These are phyloP conservation scores for Bipolaris victoriae DNA, from an alignment of 2,329 filamentous ascomycete species.

Conservation along the genomic window DNA sequence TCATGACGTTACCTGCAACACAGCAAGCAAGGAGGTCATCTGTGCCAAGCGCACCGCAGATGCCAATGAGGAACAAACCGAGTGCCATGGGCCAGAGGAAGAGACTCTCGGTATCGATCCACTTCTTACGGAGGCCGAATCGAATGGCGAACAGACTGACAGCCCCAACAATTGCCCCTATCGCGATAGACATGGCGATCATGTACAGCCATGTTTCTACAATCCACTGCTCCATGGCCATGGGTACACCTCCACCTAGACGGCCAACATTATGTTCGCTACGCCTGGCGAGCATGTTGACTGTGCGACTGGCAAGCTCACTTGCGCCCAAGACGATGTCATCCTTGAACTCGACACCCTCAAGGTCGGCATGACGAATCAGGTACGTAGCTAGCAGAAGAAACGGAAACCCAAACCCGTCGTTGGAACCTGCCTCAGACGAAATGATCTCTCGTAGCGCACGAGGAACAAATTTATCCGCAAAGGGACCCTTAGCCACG, in stretches of 20 bases:
- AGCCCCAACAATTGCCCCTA: conserved; percentile 61
- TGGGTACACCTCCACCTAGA: conserved; percentile 59
- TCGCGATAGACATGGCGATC: conserved; percentile 60
- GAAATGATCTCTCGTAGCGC: conserved; percentile 67
- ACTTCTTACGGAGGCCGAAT: conserved; percentile 49
- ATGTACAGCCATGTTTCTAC: conserved; percentile 67
- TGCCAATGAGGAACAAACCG: conserved; percentile 62
- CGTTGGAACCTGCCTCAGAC: conserved; percentile 66
- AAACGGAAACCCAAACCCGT: conserved; percentile 68
- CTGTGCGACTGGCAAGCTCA: conserved; percentile 3
- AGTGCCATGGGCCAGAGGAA: conserved; percentile 60
- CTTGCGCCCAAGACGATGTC: conserved; percentile 4
- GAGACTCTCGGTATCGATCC: conserved; percentile 59
- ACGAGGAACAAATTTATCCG: conserved; percentile 66
- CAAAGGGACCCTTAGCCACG: conserved; percentile 67
- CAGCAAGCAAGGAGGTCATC: conserved; percentile 68
- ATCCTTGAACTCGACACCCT: conserved; percentile 35
- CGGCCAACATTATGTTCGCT: conserved; percentile 54
- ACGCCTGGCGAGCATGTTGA: conserved; percentile 17
- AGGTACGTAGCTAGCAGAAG: conserved; percentile 63
- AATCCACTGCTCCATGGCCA: conserved; percentile 63
- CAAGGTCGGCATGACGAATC: conserved; percentile 59
- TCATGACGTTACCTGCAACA: conserved; percentile 64
- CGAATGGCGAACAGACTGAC: conserved; percentile 57
- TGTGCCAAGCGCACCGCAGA: conserved; percentile 61